These are phyloP conservation scores for Pyrenopolyporus hunteri DNA, from an alignment of 495 filamentous ascomycete genomes.

Conservation along the genomic window DNA sequence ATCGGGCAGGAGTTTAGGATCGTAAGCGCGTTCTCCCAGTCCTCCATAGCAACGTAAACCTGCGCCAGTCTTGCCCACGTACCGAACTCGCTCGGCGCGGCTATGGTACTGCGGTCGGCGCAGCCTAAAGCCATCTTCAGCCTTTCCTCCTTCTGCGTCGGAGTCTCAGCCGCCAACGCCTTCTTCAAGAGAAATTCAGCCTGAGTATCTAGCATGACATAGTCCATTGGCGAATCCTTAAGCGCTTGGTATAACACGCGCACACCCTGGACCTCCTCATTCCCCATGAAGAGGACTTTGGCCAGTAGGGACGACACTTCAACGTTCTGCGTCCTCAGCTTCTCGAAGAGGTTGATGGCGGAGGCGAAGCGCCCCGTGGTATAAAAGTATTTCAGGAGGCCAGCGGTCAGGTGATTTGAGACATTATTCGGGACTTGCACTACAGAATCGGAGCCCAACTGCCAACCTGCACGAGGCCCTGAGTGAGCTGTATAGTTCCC, in stretches of 20 bases:
- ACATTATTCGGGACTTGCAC: conserved; percentile 97
- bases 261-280: conserved; percentile 95
- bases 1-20: conserved; percentile 99
- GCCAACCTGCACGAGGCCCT: conserved; percentile 68
- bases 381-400: conserved; percentile 93
- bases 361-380: conserved; percentile 95
- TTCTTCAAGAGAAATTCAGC: conserved; percentile 92
- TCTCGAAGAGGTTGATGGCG: conserved; percentile 97
- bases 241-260: conserved; percentile 85
- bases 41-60: conserved; percentile 88
- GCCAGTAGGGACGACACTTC: conserved; percentile 94
- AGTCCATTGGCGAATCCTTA: conserved; percentile 93
- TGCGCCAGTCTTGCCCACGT: conserved; percentile 95
- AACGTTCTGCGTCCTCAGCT: conserved; percentile 85
- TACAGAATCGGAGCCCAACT: conserved; percentile 94
- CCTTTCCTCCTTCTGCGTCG: conserved; percentile 61
- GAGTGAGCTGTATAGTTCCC: neutral
- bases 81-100: conserved; percentile 93
- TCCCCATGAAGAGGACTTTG: conserved; percentile 85
- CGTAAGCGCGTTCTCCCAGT: conserved; percentile 90
- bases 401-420: conserved; percentile 91
- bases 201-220: conserved; percentile 90
- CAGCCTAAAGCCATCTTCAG: conserved; percentile 85
- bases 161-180: conserved; percentile 57
- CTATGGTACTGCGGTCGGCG: conserved; percentile 90